A percentile compares a stretch with the other conserved stretches of the same genome.
phyloP scores from a whole-genome alignment of 208 protist genomes.

The Wallacemonas sp. region DNA sequence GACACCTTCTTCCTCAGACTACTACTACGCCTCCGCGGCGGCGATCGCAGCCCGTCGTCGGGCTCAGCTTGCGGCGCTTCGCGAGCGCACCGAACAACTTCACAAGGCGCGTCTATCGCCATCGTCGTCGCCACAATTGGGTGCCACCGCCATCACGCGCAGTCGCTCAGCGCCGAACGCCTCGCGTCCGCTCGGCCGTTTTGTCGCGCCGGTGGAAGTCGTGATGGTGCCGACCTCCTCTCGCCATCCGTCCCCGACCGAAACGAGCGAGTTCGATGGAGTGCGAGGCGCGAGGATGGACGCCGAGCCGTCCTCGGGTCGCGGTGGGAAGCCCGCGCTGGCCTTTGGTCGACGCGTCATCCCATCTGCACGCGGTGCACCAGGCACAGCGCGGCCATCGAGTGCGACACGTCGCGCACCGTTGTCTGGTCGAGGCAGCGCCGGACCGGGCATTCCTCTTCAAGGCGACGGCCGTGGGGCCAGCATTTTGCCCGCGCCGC shows the following conservation, averaged over 20 bases:
- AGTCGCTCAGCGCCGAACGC: background rate
- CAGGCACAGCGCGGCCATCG: background rate
- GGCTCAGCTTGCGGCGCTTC: background rate
- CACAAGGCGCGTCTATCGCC: background rate
- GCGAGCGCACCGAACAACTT: conserved; percentile 3
- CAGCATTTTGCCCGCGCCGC: conserved; percentile 18
- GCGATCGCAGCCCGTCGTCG: conserved; percentile 12
- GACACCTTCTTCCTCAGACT: background rate
- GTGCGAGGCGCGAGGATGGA: conserved; percentile 21
- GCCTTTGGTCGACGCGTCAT: conserved; percentile 38
- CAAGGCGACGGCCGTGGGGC: conserved; percentile 32
- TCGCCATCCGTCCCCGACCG: background rate
- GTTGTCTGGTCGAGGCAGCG: conserved; percentile 1
- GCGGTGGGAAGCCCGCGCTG: conserved; percentile 12
- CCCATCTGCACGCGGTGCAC: background rate
- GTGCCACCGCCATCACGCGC: background rate
- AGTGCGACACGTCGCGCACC: conserved; percentile 17
- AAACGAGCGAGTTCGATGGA: background rate
- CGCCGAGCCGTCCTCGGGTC: background rate
- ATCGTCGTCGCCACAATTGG: no score
- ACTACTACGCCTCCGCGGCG: conserved; percentile 13
- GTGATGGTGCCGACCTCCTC: conserved; percentile 17
- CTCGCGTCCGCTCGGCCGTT: background rate
- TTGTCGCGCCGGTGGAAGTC: conserved; percentile 9
- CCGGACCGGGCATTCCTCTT: conserved; percentile 32